A percentile compares a stretch with the other conserved stretches of the same genome.
These are phyloP conservation scores for Ascoidea tarda DNA, from an alignment of 805 yeast species.

Conservation along the genomic window DNA sequence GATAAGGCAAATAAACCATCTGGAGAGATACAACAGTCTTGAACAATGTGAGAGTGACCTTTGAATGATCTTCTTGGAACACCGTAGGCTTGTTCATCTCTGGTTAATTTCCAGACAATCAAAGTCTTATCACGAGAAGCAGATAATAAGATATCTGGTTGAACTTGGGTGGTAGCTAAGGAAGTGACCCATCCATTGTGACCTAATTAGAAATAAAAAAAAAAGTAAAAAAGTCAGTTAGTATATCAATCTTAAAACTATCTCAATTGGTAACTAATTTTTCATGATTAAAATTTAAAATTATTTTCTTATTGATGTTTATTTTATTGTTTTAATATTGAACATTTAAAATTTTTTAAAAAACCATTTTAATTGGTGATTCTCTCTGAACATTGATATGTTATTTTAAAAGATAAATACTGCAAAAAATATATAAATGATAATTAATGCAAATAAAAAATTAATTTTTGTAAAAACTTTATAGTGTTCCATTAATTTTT, in stretches of 20 bases:
- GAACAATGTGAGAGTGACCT: slow-evolving; percentile 99
- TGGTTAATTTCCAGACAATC: slow-evolving; percentile 94
- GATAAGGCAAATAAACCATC: slow-evolving; percentile 97
- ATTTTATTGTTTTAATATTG: no score
- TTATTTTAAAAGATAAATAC: no score
- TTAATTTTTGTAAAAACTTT: no score
- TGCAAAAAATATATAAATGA: no score
- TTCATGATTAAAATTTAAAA: not conserved
- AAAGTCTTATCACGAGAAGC: slow-evolving; percentile 98
- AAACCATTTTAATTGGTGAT: no score
- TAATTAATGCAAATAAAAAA: no score
- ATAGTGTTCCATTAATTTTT: no score
- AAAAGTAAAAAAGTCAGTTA: slow-evolving; percentile 2
- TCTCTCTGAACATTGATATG: no score
- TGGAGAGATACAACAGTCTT: slow-evolving; percentile 94
- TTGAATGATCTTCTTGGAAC: slow-evolving; percentile 92
- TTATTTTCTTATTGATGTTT: not conserved
- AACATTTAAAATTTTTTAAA: no score
- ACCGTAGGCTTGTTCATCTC: slow-evolving; percentile 96
- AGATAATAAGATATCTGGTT: slow-evolving; percentile 96
- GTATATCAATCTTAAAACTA: slow-evolving; percentile 1
- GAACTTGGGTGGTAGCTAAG: slow-evolving; percentile 93
- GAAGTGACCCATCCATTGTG: slow-evolving; percentile 97
- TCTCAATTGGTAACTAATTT: not conserved
- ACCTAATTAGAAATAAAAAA: slow-evolving; percentile 20